Percentiles rank a stretch among this genome's conserved stretches.
These are phyloP conservation scores for Rhizopogon vulgaris DNA, from an alignment of 768 basidiomycete species.

Conservation along the genomic window DNA sequence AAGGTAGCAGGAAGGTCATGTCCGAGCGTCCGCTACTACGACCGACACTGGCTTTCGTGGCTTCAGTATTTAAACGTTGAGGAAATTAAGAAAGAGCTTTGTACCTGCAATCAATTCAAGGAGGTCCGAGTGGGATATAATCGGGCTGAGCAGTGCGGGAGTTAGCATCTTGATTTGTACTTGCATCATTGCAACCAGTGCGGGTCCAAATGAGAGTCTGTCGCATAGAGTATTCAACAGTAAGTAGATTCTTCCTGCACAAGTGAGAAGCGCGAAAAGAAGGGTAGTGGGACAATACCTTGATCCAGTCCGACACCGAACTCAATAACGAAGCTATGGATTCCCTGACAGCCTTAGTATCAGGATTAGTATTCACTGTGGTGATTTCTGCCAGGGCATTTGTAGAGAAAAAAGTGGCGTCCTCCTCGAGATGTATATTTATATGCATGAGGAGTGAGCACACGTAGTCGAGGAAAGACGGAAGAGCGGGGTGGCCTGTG, in stretches of 20 bases:
- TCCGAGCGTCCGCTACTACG: neutral
- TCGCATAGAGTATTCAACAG: neutral
- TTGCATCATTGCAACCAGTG: neutral
- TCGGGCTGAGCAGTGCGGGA: neutral
- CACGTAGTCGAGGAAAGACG: conserved; percentile 3
- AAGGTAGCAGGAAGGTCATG: conserved; percentile 5
- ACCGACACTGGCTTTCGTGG: neutral
- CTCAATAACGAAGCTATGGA: neutral
- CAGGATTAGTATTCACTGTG: neutral
- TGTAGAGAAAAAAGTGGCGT: neutral
- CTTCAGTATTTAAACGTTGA: neutral
- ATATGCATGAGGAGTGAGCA: neutral
- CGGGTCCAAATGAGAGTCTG: neutral
- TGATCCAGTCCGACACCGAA: neutral
- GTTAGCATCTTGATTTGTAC: neutral
- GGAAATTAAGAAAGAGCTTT: neutral
- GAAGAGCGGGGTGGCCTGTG: neutral
- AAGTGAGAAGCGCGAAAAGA: neutral
- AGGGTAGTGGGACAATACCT: neutral
- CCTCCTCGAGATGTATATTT: conserved; percentile 1
- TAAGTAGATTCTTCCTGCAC: neutral
- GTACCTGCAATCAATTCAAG: conserved; percentile 4
- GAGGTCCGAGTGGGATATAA: conserved; percentile 3
- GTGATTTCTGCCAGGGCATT: neutral
- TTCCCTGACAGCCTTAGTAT: neutral